Evolutionary conservation across 345 rosid species (phyloP), one percentile per base, ranked within the genome.

Genomic region (Punica granatum): DNA sequence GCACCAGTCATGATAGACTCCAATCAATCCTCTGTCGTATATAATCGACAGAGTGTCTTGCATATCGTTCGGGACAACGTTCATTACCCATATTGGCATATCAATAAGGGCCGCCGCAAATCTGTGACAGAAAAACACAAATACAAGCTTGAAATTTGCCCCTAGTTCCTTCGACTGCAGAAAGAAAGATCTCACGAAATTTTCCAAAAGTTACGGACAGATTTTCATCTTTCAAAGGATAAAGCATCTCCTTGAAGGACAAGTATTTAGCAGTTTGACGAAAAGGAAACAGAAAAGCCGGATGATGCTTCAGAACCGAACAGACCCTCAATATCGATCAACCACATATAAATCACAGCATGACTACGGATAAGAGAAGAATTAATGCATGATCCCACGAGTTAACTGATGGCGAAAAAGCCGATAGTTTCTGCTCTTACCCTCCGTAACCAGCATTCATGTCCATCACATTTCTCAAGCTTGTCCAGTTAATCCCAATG

Each of bases 391-490:
- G 1, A 46, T n/a, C n/a, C n/a, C n/a, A n/a, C n/a, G n/a, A n/a
- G 41, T 37, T 37, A 37, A 37, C 41, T 37, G 41, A 37, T 11
- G 41, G 5, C 6, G 11, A 37, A 37, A 5, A 37, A 37, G 41
- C 41, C 41, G 41, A 23, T 3, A 28, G 53, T 26, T 36, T 59
- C 48, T 37, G 70, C 41, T 25, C 76, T 78, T 85, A 92, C 97
- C 98, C 88, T 88, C 98, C 98, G 77, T 66, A 87, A 67, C 94
- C 89, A 1, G 98, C 92, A 82, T 87, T 90, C 98, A 93, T 89
- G 68, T 93, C 98, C 88, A 93, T 87, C 72, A 90, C 86, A 72
- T 90, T 93, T 65, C 92, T 68, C 63, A 93, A 54, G 4, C 66
- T 77, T 0, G 87, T 71, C 97, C 97, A 90, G 78, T 85, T 90